Evolutionary conservation across 495 filamentous ascomycete genomes (phyloP).

Genomic region (Trichoderma virens): DNA sequence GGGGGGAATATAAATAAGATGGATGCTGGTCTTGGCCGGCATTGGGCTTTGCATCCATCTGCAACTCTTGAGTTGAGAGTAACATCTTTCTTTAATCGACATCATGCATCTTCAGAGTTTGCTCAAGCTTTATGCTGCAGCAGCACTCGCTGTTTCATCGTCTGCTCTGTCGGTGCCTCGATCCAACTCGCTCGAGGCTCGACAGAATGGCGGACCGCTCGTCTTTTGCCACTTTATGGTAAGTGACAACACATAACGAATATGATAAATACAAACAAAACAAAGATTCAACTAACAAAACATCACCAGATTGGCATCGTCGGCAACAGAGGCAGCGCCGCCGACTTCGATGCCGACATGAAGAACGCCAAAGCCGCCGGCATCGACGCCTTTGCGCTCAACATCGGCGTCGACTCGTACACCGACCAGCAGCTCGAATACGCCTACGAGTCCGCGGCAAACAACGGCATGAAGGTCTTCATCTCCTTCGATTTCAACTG

Average conservation of each 20-base stretch:
- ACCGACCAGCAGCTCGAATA: constrained; percentile 46
- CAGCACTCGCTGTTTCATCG: no score
- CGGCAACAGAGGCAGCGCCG: constrained; percentile 38
- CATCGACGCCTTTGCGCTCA: constrained; percentile 55
- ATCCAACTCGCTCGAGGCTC: no score
- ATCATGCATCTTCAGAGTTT: no score
- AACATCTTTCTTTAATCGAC: no score
- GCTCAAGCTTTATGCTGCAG: no score
- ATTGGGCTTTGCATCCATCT: no score
- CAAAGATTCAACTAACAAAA: constrained; percentile 3
- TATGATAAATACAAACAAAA: not conserved
- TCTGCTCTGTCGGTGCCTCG: no score
- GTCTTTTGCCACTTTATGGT: constrained; percentile 59
- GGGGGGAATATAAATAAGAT: no score
- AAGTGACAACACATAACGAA: constrained; percentile 15
- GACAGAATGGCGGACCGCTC: no score
- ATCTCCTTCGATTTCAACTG: constrained; percentile 57
- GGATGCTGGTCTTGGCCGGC: no score
- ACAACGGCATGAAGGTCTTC: constrained; percentile 53
- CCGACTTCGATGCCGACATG: constrained; percentile 52
- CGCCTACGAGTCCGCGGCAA: constrained; percentile 50
- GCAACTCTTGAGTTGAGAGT: no score
- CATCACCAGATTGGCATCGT: constrained; percentile 44
- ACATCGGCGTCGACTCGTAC: constrained; percentile 47
- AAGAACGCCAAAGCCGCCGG: constrained; percentile 43